Conservation (phyloP, 1,139 yeast species). For the Blastobotrys ciferrii region DNA sequence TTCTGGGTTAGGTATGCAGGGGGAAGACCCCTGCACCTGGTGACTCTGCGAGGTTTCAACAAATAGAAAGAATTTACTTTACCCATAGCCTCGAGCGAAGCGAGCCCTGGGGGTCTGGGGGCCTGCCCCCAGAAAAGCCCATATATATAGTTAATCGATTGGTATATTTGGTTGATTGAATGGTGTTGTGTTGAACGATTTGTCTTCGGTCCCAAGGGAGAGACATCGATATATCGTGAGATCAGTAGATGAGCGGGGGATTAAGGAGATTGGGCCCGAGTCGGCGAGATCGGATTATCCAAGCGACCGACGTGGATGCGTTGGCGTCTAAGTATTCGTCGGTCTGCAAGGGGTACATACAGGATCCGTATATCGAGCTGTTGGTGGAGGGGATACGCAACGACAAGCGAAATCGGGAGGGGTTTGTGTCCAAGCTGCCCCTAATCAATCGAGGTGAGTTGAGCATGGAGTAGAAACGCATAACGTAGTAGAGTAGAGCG, state of each 20-base stretch:
- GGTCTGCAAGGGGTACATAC: conserved; percentile 50
- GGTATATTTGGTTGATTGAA: too few species aligned
- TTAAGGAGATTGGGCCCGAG: conserved; percentile 1
- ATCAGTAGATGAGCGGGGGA: background rate
- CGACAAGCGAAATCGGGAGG: conserved; percentile 25
- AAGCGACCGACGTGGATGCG: conserved; percentile 85
- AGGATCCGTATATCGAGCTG: conserved; percentile 50
- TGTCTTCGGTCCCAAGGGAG: too few species aligned
- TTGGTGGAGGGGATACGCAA: conserved; percentile 43
- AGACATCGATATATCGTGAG: too few species aligned
- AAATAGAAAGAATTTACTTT: too few species aligned
- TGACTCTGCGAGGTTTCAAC: too few species aligned
- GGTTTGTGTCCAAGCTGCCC: conserved; percentile 58
- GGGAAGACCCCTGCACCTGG: too few species aligned
- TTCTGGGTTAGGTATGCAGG: too few species aligned
- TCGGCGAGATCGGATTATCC: conserved; percentile 48
- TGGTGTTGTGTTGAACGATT: too few species aligned
- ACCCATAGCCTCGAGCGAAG: too few species aligned
- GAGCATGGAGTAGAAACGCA: background rate
- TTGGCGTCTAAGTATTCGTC: conserved; percentile 69
- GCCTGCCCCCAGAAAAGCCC: too few species aligned
- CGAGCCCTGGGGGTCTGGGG: too few species aligned
- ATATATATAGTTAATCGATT: too few species aligned
- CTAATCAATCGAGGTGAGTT: conserved; percentile 65
- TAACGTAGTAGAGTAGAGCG: background rate